Evolutionary conservation across 805 yeast genomes (phyloP).

Genomic region (Kuraishia cidri): DNA sequence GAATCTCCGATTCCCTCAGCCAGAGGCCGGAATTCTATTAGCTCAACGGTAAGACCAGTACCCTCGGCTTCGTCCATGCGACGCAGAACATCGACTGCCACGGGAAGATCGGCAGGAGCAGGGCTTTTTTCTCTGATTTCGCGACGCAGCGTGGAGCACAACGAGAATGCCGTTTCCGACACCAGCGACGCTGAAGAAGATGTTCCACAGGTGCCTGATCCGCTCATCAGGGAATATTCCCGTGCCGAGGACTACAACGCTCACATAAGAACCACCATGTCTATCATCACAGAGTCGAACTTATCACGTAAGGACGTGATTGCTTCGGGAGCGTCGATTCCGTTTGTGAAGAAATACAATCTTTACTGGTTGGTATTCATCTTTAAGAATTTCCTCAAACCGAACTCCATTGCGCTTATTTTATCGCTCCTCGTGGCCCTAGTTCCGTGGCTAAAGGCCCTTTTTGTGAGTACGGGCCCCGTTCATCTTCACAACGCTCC

Average conservation of each 20-base stretch:
- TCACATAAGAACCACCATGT: slow-evolving; percentile 17
- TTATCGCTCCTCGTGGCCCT: slow-evolving; percentile 37
- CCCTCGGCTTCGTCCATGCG: not conserved
- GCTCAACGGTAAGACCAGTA: too few species aligned
- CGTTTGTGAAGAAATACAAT: slow-evolving; percentile 18
- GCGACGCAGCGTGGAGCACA: not conserved
- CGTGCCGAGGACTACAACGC: slow-evolving; percentile 21
- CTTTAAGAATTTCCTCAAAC: slow-evolving; percentile 36
- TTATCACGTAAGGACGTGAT: slow-evolving; percentile 14
- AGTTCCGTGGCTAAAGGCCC: slow-evolving; percentile 45
- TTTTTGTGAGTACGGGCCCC: slow-evolving; percentile 25
- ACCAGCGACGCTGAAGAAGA: slow-evolving; percentile 4
- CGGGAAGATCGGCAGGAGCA: not conserved
- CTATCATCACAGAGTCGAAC: slow-evolving; percentile 24
- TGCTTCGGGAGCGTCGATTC: slow-evolving; percentile 12
- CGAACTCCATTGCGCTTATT: slow-evolving; percentile 37
- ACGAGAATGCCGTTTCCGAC: not conserved
- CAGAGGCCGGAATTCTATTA: too few species aligned
- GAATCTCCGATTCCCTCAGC: slow-evolving; percentile 2
- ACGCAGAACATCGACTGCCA: not conserved
- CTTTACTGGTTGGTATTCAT: slow-evolving; percentile 20
- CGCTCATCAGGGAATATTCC: slow-evolving; percentile 23
- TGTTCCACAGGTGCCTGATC: too few species aligned
- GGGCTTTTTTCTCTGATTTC: not conserved
- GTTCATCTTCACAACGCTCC: slow-evolving; percentile 28